phyloP scores from a whole-genome alignment of 192 early-diverging fungal species.

The Spizellomyces sp. region DNA sequence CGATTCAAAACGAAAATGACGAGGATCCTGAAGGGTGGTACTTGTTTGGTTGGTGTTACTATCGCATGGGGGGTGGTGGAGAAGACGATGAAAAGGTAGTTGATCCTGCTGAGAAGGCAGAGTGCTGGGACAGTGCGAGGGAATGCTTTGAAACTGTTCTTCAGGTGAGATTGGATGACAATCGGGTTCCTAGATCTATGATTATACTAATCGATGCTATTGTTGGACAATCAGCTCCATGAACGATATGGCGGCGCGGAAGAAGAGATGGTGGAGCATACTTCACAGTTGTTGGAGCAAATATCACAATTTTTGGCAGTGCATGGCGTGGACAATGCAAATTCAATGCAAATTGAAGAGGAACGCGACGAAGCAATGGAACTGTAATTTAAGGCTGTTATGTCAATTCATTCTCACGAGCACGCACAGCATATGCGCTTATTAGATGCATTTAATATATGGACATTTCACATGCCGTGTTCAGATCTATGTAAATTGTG shows the following conservation, averaged over 20 bases:
- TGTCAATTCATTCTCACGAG: too few relatives aligned
- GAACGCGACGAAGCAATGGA: too few relatives aligned
- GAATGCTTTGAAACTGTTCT: slow-evolving; percentile 74
- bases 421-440: too few relatives aligned
- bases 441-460: too few relatives aligned
- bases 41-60: slow-evolving; percentile 93
- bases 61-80: slow-evolving; percentile 62
- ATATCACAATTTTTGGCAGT: slow-evolving; percentile 52
- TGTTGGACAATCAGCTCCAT: slow-evolving; percentile 58
- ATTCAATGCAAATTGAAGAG: too few relatives aligned
- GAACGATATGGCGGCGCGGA: slow-evolving; percentile 67
- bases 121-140: slow-evolving; percentile 67
- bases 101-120: slow-evolving; percentile 20
- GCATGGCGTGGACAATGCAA: too few relatives aligned
- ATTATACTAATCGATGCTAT: slow-evolving; percentile 43
- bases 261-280: slow-evolving; percentile 62
- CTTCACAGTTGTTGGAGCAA: slow-evolving; percentile 64
- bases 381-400: too few relatives aligned
- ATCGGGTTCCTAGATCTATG: neutral
- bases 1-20: slow-evolving; percentile 88
- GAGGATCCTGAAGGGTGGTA: slow-evolving; percentile 92
- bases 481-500: too few relatives aligned
- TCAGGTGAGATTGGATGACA: slow-evolving; percentile 42
- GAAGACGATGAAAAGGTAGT: slow-evolving; percentile 53
- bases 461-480: too few relatives aligned